phyloP scores from a whole-genome alignment of 805 yeast species.

The Myxozyma sirexii region DNA sequence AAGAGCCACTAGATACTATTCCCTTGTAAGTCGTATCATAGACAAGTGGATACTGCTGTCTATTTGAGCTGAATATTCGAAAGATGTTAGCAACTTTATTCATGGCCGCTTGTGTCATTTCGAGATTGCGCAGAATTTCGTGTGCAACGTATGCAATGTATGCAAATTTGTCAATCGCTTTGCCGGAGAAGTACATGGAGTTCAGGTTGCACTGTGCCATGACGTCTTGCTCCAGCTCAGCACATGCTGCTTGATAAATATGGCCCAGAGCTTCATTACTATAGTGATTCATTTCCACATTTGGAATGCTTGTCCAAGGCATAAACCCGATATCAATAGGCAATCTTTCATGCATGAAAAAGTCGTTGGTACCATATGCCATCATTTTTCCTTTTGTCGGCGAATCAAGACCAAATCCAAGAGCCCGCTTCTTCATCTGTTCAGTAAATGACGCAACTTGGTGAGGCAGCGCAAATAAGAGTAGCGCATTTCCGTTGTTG shows the following conservation, averaged over 20 bases:
- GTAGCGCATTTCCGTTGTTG: constrained; percentile 48
- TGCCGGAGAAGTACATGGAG: constrained; percentile 91
- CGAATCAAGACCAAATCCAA: constrained; percentile 47
- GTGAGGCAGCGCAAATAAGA: constrained; percentile 71
- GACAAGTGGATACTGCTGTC: constrained; percentile 69
- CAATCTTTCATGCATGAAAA: constrained; percentile 45
- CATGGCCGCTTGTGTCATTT: constrained; percentile 55
- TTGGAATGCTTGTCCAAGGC: constrained; percentile 51
- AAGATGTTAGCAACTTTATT: constrained; percentile 67
- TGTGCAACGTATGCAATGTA: constrained; percentile 75
- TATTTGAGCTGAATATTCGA: constrained; percentile 66
- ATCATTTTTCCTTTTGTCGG: constrained; percentile 51
- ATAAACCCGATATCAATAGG: constrained; percentile 53
- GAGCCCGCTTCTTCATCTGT: constrained; percentile 40
- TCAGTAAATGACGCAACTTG: constrained; percentile 52
- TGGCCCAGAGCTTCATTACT: constrained; percentile 45
- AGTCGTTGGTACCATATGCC: constrained; percentile 42
- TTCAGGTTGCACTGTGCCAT: constrained; percentile 64
- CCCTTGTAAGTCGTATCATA: constrained; percentile 65
- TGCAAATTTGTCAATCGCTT: constrained; percentile 86
- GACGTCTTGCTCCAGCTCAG: constrained; percentile 60
- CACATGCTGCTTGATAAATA: constrained; percentile 53
- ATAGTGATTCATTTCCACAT: constrained; percentile 44
- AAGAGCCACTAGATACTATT: constrained; percentile 53
- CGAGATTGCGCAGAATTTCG: constrained; percentile 60